A percentile compares a stretch with the other conserved stretches of the same genome.
Conservation (phyloP, 1,284 basidiomycete species). For the Stygiomarasmius scandens region DNA sequence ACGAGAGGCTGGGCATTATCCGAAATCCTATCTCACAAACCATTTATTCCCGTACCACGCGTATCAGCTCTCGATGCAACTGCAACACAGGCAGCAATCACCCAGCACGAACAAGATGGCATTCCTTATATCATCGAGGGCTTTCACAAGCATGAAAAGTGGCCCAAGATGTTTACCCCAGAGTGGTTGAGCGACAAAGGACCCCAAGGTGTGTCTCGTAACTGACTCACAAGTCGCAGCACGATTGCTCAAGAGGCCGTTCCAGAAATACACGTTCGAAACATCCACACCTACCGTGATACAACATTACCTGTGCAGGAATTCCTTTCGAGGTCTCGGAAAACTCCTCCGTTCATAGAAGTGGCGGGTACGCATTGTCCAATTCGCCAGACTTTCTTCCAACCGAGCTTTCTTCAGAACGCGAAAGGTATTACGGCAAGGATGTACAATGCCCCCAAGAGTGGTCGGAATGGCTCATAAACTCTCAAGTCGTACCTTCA, state of each 20-base stretch:
- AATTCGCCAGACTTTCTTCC: background rate
- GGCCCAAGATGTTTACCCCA: conserved; percentile 57
- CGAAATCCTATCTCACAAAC: conserved; percentile 34
- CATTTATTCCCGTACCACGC: conserved; percentile 47
- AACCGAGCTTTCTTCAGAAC: conserved; percentile 43
- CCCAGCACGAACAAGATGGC: conserved; percentile 51
- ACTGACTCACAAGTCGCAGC: conserved; percentile 1
- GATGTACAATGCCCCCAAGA: conserved; percentile 64
- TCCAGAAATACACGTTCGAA: conserved; percentile 55
- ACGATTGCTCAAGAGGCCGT: conserved; percentile 4
- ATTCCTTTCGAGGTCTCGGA: conserved; percentile 47
- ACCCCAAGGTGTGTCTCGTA: conserved; percentile 38
- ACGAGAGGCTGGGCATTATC: conserved; percentile 55
- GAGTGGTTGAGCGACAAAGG: conserved; percentile 49
- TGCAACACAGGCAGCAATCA: conserved; percentile 35
- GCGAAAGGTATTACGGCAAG: conserved; percentile 69
- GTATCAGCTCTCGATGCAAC: conserved; percentile 35
- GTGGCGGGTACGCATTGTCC: conserved; percentile 37
- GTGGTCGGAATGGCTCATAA: conserved; percentile 64
- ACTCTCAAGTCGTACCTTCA: conserved; percentile 48
- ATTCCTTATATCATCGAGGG: conserved; percentile 63
- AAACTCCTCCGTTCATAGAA: conserved; percentile 32
- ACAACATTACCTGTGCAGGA: conserved; percentile 42
- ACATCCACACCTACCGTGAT: conserved; percentile 55
- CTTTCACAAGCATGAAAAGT: conserved; percentile 52